Base-by-base conservation (phyloP, 805 yeast genomes). In the Yarrowia sp. region DNA sequence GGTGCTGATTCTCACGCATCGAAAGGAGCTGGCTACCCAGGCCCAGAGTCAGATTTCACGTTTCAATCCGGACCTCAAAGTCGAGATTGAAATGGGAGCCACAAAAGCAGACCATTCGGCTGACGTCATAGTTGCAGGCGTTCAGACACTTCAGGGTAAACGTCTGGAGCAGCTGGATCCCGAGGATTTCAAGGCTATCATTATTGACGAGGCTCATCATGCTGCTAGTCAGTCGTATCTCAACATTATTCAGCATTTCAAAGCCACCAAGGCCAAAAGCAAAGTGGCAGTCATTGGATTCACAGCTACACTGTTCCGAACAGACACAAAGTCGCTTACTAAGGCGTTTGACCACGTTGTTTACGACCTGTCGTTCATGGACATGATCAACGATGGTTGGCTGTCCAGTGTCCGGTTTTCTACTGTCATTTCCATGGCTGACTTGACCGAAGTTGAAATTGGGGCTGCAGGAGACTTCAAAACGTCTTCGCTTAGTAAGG, bases 141-240 rank as follows among this genome's bases (percentile, higher is more conserved):
- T 90, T 0, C 91, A 86, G 22, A 82, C 95, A 0, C 72, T 92
- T 6, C 75, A 85, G 19, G 72, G 79, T 16, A 68, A 75, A 0
- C 73, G 95, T 51, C 75, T 90, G 19, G 74, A 75, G 0, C 74
- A 77, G 52, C 88, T 86, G 70, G 74, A 83, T 64, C 87, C 92
- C 0, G 56, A 64, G 2, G 82, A 83, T n/a, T 87, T 82, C 76
- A 88, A 90, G 71, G 79, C 92, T 33, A 82, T 93, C 17, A 85
- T 92, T 21, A 79, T 92, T 2, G 98, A 92, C 75, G 98, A 92
- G 73, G 96, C 97, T 43, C 98, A 92, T 72, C 98, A 92, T 74
- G 87, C 96, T 0, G 88, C 89, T 0, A 91, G 97, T 0, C 71
- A 74, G 16, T 80, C 92, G 0, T 93, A 92, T 77, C 49, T 75